Evolutionary conservation across 768 basidiomycete genomes (phyloP), one percentile per base, ranked within the genome.

Genomic region (Lyophyllum semitale): DNA sequence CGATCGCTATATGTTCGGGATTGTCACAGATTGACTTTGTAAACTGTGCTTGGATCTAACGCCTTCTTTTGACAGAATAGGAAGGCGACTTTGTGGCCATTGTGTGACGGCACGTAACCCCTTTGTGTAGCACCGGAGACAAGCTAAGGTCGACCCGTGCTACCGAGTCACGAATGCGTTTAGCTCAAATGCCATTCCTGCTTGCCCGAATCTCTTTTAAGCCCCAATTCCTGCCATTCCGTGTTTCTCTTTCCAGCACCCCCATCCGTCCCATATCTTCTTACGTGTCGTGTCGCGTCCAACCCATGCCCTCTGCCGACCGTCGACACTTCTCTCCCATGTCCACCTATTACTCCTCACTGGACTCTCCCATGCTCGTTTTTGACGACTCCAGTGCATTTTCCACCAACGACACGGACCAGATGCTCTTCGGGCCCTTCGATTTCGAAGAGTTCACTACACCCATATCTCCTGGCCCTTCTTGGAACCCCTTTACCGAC

Each of bases 381-480:
- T 73, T 73, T 64, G 72, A 77, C 63, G 71, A 75, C 55, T 51
- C 63, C 47, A 30, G 50, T 26, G 62, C 63, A 55, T 75, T 73
- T 63, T 61, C 69, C 48, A 29, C 66, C 42, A 59, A 69, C n/a
- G 80, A 83, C 62, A 60, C 67, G 22, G 81, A 84, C 65, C 77
- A 80, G 55, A 73, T 84, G 72, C 77, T 85, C 68, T 85, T 87
- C 63, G 82, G 80, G 41, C 77, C 77, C 59, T 71, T 83, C 66
- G 84, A 87, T 63, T 73, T 84, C 63, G 84, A 86, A 63, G 81
- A 84, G 51, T 59, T 53, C 56, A 42, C 54, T 53, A 57, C 68
- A 55, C 29, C 66, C 20, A 48, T 59, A 60, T 65, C 64, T 63
- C 72, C 68, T 37, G 59, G 65, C 52, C 55, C 64, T 62, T 57